Percentiles rank a stretch among this genome's conserved stretches.
These are phyloP conservation scores for Mycena polygramma DNA, from an alignment of 768 basidiomycete species.

Conservation along the genomic window DNA sequence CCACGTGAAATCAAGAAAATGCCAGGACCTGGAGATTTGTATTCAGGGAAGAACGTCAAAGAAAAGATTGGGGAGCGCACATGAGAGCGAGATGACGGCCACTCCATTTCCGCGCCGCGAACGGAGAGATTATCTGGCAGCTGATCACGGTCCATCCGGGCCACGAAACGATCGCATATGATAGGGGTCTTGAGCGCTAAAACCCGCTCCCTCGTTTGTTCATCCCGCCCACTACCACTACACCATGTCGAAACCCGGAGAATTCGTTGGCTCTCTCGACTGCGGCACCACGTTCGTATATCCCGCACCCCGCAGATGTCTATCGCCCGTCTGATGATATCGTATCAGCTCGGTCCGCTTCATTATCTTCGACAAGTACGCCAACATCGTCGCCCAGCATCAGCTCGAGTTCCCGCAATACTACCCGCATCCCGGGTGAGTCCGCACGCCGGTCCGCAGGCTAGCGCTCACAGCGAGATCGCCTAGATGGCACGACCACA, in stretches of 20 bases:
- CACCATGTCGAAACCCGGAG: conserved; percentile 66
- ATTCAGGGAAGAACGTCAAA: conserved; percentile 5
- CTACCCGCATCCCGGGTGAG: conserved; percentile 87
- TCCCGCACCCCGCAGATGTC: too few species aligned
- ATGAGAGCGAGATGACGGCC: conserved; percentile 9
- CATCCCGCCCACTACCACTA: conserved; percentile 4
- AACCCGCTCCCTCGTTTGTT: not conserved
- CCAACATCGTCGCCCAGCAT: conserved; percentile 88
- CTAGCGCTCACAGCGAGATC: conserved; percentile 26
- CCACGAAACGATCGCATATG: not conserved
- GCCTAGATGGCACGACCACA: conserved; percentile 94
- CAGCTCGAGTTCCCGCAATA: conserved; percentile 96
- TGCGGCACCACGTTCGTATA: conserved; percentile 91
- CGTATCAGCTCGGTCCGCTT: conserved; percentile 84
- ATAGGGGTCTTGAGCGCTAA: conserved; percentile 16
- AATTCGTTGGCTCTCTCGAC: conserved; percentile 93
- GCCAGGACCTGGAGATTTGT: not conserved
- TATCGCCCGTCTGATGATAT: conserved; percentile 9
- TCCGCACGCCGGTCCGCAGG: conserved; percentile 12
- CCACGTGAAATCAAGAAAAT: not conserved
- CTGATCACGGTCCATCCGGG: conserved; percentile 11
- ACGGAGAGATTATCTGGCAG: conserved; percentile 8
- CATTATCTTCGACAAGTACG: conserved; percentile 90
- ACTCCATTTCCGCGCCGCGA: not conserved
- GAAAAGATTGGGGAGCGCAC: conserved; percentile 2